A percentile compares a stretch with the other conserved stretches of the same genome.
phyloP scores from a whole-genome alignment of 768 basidiomycete species.

The Boletales sp. region DNA sequence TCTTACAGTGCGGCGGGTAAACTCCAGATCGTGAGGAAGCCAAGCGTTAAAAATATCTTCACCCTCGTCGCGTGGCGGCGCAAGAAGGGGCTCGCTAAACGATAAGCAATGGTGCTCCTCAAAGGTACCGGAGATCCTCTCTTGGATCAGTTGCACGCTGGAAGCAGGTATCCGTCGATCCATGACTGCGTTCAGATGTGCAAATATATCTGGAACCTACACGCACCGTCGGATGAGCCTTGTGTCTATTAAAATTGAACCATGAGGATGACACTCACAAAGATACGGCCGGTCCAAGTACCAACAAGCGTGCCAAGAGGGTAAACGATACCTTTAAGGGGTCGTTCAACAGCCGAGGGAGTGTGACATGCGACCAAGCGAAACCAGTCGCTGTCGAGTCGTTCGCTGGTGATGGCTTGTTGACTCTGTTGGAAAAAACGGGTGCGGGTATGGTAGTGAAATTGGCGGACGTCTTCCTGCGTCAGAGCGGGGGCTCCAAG shows the following conservation, averaged over 20 bases:
- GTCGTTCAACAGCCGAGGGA: constrained; percentile 31
- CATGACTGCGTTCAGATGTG: constrained; percentile 21
- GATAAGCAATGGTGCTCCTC: constrained; percentile 46
- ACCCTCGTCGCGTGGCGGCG: constrained; percentile 32
- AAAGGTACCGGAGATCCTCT: constrained; percentile 40
- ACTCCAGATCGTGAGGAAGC: constrained; percentile 37
- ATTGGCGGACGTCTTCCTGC: constrained; percentile 39
- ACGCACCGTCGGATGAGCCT: constrained; percentile 20
- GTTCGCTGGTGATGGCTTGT: constrained; percentile 21
- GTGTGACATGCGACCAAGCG: constrained; percentile 43
- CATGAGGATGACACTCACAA: constrained; percentile 34
- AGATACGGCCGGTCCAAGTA: constrained; percentile 44
- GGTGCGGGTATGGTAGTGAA: constrained; percentile 36
- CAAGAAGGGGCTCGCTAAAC: constrained; percentile 34
- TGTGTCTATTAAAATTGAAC: constrained; percentile 2
- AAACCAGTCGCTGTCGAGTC: constrained; percentile 47
- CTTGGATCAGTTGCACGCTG: constrained; percentile 28
- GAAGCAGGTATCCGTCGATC: constrained; percentile 18
- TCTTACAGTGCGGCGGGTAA: constrained; percentile 35
- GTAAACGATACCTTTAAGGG: constrained; percentile 41
- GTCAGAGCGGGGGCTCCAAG: constrained; percentile 30
- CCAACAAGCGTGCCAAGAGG: constrained; percentile 42
- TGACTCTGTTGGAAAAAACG: constrained; percentile 19
- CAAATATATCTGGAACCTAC: constrained; percentile 23
- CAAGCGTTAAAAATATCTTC: constrained; percentile 49